phyloP scores from a whole-genome alignment of 768 basidiomycete species.

The Trametes coccinea region DNA sequence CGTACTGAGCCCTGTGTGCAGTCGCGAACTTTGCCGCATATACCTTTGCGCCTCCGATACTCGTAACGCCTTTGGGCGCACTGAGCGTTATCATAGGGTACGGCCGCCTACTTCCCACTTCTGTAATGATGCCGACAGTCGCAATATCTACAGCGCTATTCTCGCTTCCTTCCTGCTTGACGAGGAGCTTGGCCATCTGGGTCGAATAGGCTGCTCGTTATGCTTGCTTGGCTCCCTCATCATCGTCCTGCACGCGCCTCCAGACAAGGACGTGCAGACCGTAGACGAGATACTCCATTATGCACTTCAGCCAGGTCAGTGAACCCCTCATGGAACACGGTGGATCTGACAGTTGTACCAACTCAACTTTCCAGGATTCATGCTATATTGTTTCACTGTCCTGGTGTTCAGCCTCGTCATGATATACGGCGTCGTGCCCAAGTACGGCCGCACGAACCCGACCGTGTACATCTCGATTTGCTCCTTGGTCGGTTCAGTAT shows the following conservation, averaged over 20 bases:
- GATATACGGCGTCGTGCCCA: constrained; percentile 85
- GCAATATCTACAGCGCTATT: constrained; percentile 61
- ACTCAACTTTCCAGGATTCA: constrained; percentile 60
- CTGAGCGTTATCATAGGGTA: constrained; percentile 96
- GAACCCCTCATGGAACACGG: not conserved
- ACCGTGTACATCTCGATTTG: constrained; percentile 95
- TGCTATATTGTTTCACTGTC: constrained; percentile 87
- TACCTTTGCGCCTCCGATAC: constrained; percentile 94
- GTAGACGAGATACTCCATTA: constrained; percentile 92
- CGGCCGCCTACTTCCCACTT: constrained; percentile 28
- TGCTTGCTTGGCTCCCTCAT: constrained; percentile 88
- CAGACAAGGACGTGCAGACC: constrained; percentile 89
- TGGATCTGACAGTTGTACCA: not conserved
- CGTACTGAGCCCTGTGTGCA: constrained; percentile 25
- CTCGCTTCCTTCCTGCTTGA: constrained; percentile 91
- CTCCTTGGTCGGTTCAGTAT: constrained; percentile 91
- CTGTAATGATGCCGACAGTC: not conserved
- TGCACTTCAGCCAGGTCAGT: constrained; percentile 88
- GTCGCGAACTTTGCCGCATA: constrained; percentile 95
- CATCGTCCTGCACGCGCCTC: constrained; percentile 95
- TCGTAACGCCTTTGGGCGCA: constrained; percentile 98
- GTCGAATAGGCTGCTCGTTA: constrained; percentile 80
- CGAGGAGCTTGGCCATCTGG: constrained; percentile 93
- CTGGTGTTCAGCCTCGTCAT: constrained; percentile 79
- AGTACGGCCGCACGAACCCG: constrained; percentile 84